Evolutionary conservation across 2,329 filamentous ascomycete species (phyloP).

Genomic region (Colletotrichum limetticola): DNA sequence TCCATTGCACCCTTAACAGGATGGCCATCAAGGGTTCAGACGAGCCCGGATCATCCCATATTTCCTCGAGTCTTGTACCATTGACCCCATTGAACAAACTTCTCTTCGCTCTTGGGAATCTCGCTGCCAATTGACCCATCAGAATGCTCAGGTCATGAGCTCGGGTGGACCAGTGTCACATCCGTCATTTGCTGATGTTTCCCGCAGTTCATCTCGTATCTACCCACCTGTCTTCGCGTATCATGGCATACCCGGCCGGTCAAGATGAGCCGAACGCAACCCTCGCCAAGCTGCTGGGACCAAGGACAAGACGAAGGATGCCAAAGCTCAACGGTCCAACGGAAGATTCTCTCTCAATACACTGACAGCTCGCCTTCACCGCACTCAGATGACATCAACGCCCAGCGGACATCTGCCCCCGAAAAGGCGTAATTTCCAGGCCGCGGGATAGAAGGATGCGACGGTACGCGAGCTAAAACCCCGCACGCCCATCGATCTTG

Average conservation of each 20-base stretch:
- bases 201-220: conserved; percentile 28
- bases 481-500: conserved; percentile 21
- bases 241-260: conserved; percentile 3
- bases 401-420: not conserved
- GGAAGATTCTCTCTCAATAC: not conserved
- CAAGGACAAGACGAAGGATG: not conserved
- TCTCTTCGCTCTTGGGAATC: not conserved
- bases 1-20: not conserved
- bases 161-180: conserved; percentile 19
- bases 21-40: no score
- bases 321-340: not conserved
- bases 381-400: conserved; percentile 28
- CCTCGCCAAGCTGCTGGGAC: conserved; percentile 13
- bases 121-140: conserved; percentile 26
- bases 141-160: not conserved
- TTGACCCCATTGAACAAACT: not conserved
- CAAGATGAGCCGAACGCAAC: conserved; percentile 1
- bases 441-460: conserved; percentile 27
- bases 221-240: not conserved
- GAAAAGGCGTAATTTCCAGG: conserved; percentile 16
- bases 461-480: conserved; percentile 31
- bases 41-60: not conserved
- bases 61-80: not conserved
- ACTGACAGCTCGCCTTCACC: not conserved
- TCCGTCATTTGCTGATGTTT: conserved; percentile 1